Evolutionary conservation across 805 yeast genomes (phyloP).

Genomic region (Priceomyces carsonii): DNA sequence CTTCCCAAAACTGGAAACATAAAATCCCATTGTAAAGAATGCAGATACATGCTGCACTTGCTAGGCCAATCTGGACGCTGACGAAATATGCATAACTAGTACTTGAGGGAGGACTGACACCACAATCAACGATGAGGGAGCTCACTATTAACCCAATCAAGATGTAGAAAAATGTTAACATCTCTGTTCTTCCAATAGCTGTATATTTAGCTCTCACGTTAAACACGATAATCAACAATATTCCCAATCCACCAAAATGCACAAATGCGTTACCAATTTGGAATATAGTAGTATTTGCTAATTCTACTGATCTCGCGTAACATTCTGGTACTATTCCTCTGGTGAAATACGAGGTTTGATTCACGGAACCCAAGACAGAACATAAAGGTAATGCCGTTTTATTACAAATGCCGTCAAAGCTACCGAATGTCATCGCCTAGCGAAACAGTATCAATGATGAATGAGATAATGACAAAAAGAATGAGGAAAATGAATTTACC

Average conservation of each 20-base stretch:
- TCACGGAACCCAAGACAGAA: slow-evolving; percentile 62
- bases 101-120: slow-evolving; percentile 88
- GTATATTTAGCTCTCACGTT: slow-evolving; percentile 84
- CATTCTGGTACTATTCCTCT: slow-evolving; percentile 75
- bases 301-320: slow-evolving; percentile 80
- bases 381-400: slow-evolving; percentile 79
- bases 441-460: not conserved
- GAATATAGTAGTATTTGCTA: slow-evolving; percentile 90
- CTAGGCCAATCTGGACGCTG: slow-evolving; percentile 73
- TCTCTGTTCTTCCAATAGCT: slow-evolving; percentile 90
- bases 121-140: slow-evolving; percentile 83
- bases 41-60: slow-evolving; percentile 70
- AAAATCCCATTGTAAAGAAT: slow-evolving; percentile 73
- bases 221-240: slow-evolving; percentile 69
- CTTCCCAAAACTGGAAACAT: slow-evolving; percentile 93
- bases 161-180: slow-evolving; percentile 69
- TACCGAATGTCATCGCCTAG: slow-evolving; percentile 61
- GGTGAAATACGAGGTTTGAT: slow-evolving; percentile 30
- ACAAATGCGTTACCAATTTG: slow-evolving; percentile 86
- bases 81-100: slow-evolving; percentile 78
- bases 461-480: not conserved
- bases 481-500: not conserved
- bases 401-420: slow-evolving; percentile 61
- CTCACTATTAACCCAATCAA: slow-evolving; percentile 58
- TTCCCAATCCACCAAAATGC: slow-evolving; percentile 70